Conservation (phyloP, 129 eudicot species). For the Erigeron canadensis region DNA sequence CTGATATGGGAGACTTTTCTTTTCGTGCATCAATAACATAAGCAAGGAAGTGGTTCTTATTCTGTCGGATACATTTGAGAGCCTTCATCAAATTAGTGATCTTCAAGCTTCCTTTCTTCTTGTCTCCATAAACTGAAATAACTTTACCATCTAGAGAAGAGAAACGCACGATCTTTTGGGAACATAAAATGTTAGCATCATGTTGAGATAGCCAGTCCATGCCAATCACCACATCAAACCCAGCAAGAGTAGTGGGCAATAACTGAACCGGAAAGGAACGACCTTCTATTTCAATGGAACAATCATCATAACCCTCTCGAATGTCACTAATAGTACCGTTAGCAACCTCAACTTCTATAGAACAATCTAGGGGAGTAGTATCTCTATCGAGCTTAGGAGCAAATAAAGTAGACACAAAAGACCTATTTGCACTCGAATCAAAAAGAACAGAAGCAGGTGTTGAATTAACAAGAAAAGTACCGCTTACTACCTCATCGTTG, state of each 20-base stretch:
- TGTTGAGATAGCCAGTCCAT: not conserved
- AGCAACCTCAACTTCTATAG: not conserved
- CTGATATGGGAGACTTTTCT: too few relatives aligned
- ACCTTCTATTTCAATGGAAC: not conserved
- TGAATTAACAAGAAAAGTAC: too few relatives aligned
- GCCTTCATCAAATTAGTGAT: too few relatives aligned
- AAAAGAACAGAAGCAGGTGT: too few relatives aligned
- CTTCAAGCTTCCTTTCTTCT: not conserved
- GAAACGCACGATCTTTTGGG: not conserved
- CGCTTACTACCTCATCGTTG: too few relatives aligned
- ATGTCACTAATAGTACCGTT: not conserved
- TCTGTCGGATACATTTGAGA: too few relatives aligned
- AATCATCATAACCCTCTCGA: not conserved
- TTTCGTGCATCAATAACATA: too few relatives aligned
- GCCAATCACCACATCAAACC: not conserved
- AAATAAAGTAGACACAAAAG: not conserved
- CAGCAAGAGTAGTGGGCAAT: not conserved
- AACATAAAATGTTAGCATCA: not conserved
- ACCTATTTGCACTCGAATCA: not conserved
- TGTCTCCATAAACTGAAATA: not conserved
- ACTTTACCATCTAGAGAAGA: not conserved
- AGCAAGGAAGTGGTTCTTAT: too few relatives aligned
- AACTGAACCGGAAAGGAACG: not conserved
- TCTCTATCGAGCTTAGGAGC: not conserved
- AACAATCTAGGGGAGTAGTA: too few relatives aligned